phyloP scores from a whole-genome alignment of 306 rosid genomes.

The Castanea crenata region DNA sequence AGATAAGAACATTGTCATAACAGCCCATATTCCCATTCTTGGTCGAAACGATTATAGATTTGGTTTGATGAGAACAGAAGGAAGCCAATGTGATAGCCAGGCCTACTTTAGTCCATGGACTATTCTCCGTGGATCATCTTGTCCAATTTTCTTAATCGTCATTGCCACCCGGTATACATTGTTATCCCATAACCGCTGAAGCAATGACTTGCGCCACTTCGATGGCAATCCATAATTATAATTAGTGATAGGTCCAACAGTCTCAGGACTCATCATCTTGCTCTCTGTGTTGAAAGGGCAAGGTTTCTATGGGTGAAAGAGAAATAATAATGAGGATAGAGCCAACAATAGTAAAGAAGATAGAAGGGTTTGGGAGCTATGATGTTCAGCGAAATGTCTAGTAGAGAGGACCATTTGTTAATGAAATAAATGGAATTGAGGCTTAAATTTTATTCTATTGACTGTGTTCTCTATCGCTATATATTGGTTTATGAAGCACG shows the following conservation, averaged over 20 bases:
- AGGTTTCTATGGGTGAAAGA: too few species aligned
- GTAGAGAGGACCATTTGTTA: too few species aligned
- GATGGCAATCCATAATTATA: background rate
- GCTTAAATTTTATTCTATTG: too few species aligned
- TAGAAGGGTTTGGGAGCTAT: too few species aligned
- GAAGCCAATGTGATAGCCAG: slow-evolving; percentile 25
- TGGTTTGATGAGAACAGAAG: slow-evolving; percentile 2
- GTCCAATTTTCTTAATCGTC: slow-evolving; percentile 19
- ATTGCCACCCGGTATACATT: background rate
- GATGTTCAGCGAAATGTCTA: too few species aligned
- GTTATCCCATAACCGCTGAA: background rate
- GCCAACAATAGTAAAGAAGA: too few species aligned
- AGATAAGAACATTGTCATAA: slow-evolving; percentile 14
- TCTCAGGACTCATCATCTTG: background rate
- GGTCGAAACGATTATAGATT: slow-evolving; percentile 11
- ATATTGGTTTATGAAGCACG: too few species aligned
- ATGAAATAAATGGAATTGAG: too few species aligned
- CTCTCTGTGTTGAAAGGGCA: background rate
- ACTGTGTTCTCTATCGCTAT: too few species aligned
- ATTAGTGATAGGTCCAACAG: background rate
- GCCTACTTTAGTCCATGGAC: slow-evolving; percentile 31
- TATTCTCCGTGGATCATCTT: slow-evolving; percentile 30
- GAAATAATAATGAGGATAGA: too few species aligned
- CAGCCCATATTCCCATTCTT: slow-evolving; percentile 24
- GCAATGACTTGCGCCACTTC: background rate